Evolutionary conservation across 768 basidiomycete species (phyloP), one percentile per base, ranked within the genome.

Genomic region (Lactarius sp.): DNA sequence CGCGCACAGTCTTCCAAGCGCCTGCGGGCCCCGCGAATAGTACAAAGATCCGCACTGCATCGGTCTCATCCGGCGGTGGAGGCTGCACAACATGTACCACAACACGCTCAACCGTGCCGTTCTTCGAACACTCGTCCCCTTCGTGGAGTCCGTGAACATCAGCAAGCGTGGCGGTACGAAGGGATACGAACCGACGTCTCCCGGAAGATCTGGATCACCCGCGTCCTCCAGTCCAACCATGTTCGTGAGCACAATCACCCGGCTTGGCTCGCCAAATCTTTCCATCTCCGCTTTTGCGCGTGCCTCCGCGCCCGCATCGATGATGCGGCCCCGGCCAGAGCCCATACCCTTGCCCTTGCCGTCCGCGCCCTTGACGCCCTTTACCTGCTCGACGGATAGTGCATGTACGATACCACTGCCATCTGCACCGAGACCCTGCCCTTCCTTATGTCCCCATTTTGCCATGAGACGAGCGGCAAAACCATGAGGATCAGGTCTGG

Each of bases 401-500:
- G 95, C 93, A 62, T 95, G 90, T 50, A 95, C 85, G 51, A 98
- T 95, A 1, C 94, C 94, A 2, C 82, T 81, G 8, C 86, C 90
- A 63, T 90, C 85, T 0, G 82, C 87, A 39, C 96, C 96, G 1
- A 98, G 81, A 10, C 95, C 95, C 75, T 94, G 87, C 1, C 96
- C 96, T 72, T 92, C 92, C 72, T 91, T 90, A 72, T 97, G 93
- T 0, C 95, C 95, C 91, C 90, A 95, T 76, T 94, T 97, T 3
- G 90, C 91, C 94, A 97, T 96, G 68, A 96, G 72, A 39, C 90
- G 86, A 13, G 87, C 86, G 37, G 92, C 92, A 69, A 95, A 93
- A 13, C 82, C 83, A 60, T 85, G 86, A 0, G 85, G 84, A 66
- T 90, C 85, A 44, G 84, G 77, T 59, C 81, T 81, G 60, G 31